Evolutionary conservation across 805 yeast species (phyloP).

Genomic region (Schwanniomyces polymorphus): DNA sequence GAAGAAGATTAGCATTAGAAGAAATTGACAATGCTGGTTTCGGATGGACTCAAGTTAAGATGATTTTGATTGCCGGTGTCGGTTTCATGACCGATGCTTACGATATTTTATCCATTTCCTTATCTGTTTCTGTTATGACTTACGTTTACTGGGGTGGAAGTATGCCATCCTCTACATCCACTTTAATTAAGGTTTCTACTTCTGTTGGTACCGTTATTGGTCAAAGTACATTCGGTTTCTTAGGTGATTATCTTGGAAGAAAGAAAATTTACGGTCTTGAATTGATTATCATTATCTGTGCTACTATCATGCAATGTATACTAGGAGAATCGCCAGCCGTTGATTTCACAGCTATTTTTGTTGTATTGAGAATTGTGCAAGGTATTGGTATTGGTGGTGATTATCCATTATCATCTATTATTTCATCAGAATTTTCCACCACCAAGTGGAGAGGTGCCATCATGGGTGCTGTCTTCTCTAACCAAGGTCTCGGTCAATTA

Average conservation of each 20-base stretch:
- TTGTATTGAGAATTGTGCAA: conserved; percentile 80
- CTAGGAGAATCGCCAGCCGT: conserved; percentile 72
- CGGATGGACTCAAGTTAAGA: conserved; percentile 81
- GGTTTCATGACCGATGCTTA: conserved; percentile 93
- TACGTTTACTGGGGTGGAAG: conserved; percentile 69
- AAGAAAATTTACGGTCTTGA: conserved; percentile 86
- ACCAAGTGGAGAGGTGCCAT: conserved; percentile 98
- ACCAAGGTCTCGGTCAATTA: conserved; percentile 96
- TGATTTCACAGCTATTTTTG: conserved; percentile 69
- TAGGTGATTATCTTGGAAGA: conserved; percentile 84
- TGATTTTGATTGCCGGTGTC: conserved; percentile 84
- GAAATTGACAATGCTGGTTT: conserved; percentile 78
- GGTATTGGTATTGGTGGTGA: conserved; percentile 99
- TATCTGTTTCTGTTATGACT: conserved; percentile 76
- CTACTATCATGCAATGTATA: conserved; percentile 76
- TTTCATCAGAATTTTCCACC: conserved; percentile 88
- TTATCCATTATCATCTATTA: conserved; percentile 90
- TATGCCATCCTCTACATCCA: conserved; percentile 70
- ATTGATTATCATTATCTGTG: conserved; percentile 78
- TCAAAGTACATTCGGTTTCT: conserved; percentile 78
- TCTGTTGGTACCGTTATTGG: conserved; percentile 95
- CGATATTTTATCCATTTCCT: conserved; percentile 87
- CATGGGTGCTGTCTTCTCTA: conserved; percentile 94
- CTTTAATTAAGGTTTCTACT: conserved; percentile 82
- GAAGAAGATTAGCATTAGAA: conserved; percentile 83